These are phyloP conservation scores for Escovopsis weberi DNA, from an alignment of 2,329 filamentous ascomycete species.

Conservation along the genomic window DNA sequence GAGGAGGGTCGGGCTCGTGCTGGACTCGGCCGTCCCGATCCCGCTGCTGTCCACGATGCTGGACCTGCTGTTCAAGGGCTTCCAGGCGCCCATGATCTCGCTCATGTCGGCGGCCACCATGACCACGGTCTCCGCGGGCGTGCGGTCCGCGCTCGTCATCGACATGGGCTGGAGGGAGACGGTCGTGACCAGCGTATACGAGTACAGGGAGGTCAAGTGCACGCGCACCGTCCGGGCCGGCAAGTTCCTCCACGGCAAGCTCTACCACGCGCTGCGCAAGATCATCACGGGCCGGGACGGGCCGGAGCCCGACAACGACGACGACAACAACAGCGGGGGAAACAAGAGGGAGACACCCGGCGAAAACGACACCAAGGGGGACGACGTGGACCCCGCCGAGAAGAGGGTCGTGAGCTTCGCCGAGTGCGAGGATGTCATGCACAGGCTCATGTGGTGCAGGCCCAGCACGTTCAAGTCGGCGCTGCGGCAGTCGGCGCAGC, in stretches of 20 bases:
- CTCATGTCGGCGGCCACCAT: conserved; percentile 67
- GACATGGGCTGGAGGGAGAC: conserved; percentile 93
- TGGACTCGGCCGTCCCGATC: conserved; percentile 66
- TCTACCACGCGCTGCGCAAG: conserved; percentile 45
- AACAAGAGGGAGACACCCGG: no score
- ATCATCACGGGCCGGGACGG: conserved; percentile 16
- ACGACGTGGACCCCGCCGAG: no score
- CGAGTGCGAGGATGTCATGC: conserved; percentile 67
- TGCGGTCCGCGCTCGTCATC: conserved; percentile 73
- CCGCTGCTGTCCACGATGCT: conserved; percentile 63
- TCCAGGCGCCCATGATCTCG: conserved; percentile 67
- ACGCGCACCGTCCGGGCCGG: conserved; percentile 60
- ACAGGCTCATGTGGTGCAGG: conserved; percentile 63
- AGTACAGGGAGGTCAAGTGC: conserved; percentile 68
- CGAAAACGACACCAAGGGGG: no score
- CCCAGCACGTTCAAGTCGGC: conserved; percentile 17
- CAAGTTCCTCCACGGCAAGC: conserved; percentile 53
- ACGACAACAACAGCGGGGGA: no score
- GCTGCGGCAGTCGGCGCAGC: conserved; percentile 24
- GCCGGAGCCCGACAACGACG: no score
- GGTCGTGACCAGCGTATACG: conserved; percentile 70
- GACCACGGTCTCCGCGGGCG: conserved; percentile 60
- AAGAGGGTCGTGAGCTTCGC: conserved; percentile 47
- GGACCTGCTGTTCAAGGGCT: conserved; percentile 65
- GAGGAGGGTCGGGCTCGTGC: conserved; percentile 56